Evolutionary conservation across 192 early-diverging fungal species (phyloP).

Genomic region (Entrophospora sp.): DNA sequence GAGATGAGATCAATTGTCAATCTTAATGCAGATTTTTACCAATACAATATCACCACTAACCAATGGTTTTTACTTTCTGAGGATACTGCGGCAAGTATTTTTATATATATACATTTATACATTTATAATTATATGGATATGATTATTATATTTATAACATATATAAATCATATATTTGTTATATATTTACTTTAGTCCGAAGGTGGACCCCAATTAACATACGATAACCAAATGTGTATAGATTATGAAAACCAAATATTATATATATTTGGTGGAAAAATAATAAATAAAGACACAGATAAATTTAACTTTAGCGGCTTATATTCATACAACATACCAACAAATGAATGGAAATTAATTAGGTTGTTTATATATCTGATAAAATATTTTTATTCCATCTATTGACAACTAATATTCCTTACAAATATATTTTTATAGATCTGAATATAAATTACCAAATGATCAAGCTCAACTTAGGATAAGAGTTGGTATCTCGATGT

Average conservation of each 20-base stretch:
- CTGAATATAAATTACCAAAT: neutral
- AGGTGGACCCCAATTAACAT: slow-evolving; percentile 81
- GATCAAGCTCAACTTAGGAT: slow-evolving; percentile 61
- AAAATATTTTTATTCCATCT: neutral
- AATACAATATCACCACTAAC: slow-evolving; percentile 58
- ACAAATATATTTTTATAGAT: neutral
- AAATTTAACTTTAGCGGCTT: slow-evolving; percentile 78
- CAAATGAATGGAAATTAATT: slow-evolving; percentile 65
- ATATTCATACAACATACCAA: slow-evolving; percentile 67
- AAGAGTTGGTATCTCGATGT: slow-evolving; percentile 86
- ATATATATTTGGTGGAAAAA: slow-evolving; percentile 89
- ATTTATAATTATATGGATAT: neutral
- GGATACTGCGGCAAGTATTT: slow-evolving; percentile 61
- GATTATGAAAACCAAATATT: slow-evolving; percentile 59
- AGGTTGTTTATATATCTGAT: slow-evolving; percentile 50
- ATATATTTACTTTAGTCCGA: slow-evolving; percentile 41
- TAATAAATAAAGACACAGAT: slow-evolving; percentile 52
- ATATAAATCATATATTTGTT: too few relatives aligned
- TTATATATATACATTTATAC: neutral
- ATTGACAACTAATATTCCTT: neutral
- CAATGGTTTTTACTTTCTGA: slow-evolving; percentile 67
- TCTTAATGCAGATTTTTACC: slow-evolving; percentile 81
- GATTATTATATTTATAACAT: too few relatives aligned
- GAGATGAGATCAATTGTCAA: slow-evolving; percentile 55
- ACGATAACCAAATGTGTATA: slow-evolving; percentile 90